Evolutionary conservation across 2,329 filamentous ascomycete genomes (phyloP).

Genomic region (Pseudocercospora fijiensis): DNA sequence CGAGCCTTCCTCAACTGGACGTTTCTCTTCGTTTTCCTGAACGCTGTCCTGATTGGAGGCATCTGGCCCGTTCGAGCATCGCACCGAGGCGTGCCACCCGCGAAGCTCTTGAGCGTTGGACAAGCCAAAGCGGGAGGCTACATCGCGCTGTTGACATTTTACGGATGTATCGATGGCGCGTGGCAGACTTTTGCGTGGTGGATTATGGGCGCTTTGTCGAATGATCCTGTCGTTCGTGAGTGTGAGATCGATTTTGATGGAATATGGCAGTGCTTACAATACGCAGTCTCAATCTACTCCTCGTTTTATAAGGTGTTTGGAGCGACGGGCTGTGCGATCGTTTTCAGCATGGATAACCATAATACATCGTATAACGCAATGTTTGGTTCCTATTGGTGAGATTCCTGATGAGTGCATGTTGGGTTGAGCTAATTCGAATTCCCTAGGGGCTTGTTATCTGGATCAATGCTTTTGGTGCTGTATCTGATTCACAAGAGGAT

Average conservation of each 20-base stretch:
- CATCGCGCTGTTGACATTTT: not conserved
- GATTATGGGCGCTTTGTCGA: slow-evolving; percentile 8
- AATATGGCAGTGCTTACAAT: not conserved
- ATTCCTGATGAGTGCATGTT: rapidly evolving
- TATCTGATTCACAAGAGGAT: slow-evolving; percentile 1
- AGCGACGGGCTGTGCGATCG: slow-evolving; percentile 1
- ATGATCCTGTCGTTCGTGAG: slow-evolving; percentile 7
- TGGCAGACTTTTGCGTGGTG: slow-evolving; percentile 10
- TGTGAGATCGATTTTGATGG: not conserved
- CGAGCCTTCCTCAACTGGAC: slow-evolving; percentile 4
- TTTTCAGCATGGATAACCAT: slow-evolving; percentile 1
- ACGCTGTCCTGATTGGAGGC: slow-evolving; percentile 2
- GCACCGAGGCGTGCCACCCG: slow-evolving; percentile 1
- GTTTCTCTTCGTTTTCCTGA: slow-evolving; percentile 4
- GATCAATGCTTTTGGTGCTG: slow-evolving; percentile 1
- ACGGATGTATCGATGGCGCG: slow-evolving; percentile 8
- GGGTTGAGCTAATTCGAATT: not conserved
- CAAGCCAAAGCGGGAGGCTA: slow-evolving; percentile 1
- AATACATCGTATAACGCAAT: not conserved
- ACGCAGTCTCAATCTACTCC: slow-evolving; percentile 1
- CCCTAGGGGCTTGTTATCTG: not conserved
- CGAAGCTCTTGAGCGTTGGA: not conserved
- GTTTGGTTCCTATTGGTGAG: slow-evolving; percentile 8
- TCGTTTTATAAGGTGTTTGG: slow-evolving; percentile 7
- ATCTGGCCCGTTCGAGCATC: slow-evolving; percentile 5